Conservation (phyloP, 2,329 filamentous ascomycete species). For the Alternaria novae-zelandiae region DNA sequence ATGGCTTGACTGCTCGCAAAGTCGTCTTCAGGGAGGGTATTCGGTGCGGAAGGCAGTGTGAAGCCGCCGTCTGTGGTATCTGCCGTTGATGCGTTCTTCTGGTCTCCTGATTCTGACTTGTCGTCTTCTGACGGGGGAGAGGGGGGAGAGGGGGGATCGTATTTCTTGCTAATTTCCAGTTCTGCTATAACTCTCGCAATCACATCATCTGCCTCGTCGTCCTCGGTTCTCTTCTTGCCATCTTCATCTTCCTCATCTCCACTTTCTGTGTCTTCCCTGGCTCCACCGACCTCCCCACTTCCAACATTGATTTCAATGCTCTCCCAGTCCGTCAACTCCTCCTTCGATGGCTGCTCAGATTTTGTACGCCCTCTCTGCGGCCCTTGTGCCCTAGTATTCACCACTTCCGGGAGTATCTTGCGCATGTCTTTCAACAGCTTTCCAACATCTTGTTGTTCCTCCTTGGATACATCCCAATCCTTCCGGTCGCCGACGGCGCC, state of each 20-base stretch:
- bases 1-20: slow-evolving; percentile 40
- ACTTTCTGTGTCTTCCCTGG: slow-evolving; percentile 25
- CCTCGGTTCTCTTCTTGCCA: slow-evolving; percentile 37
- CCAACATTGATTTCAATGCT: slow-evolving; percentile 42
- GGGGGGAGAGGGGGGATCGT: slow-evolving; percentile 35
- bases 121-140: slow-evolving; percentile 28
- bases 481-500: slow-evolving; percentile 35
- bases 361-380: neutral
- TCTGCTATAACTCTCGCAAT: slow-evolving; percentile 56
- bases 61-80: slow-evolving; percentile 22
- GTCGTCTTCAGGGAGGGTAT: slow-evolving; percentile 34
- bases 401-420: slow-evolving; percentile 46
- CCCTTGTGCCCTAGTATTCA: slow-evolving; percentile 19
- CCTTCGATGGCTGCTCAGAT: slow-evolving; percentile 10
- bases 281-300: slow-evolving; percentile 24
- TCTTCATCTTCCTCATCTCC: slow-evolving; percentile 22
- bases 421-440: slow-evolving; percentile 51
- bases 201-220: slow-evolving; percentile 54
- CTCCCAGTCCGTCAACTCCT: slow-evolving; percentile 39
- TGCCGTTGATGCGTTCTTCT: slow-evolving; percentile 3
- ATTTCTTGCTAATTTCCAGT: slow-evolving; percentile 52
- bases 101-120: slow-evolving; percentile 10
- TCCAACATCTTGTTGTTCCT: slow-evolving; percentile 52
- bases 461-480: slow-evolving; percentile 49
- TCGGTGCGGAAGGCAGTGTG: slow-evolving; percentile 55